phyloP scores from a whole-genome alignment of 176 grass and related monocot species.

The Aegilops longissima region DNA sequence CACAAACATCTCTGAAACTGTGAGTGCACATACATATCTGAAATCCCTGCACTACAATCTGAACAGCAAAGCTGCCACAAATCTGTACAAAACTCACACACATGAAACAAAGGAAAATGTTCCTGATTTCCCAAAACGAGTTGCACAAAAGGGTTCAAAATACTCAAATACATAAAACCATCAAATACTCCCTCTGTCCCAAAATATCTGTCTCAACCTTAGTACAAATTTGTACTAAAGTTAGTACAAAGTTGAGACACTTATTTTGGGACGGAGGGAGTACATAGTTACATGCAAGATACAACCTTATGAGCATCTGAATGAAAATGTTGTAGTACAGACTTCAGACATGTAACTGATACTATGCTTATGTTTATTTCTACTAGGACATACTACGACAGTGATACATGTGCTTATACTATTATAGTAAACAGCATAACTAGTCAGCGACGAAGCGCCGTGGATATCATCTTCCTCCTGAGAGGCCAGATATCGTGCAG shows the following conservation, averaged over 20 bases:
- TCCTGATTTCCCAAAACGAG: no score
- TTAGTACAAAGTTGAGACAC: no score
- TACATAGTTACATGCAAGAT: no score
- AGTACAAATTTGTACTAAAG: no score
- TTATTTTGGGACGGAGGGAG: no score
- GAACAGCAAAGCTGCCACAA: background rate
- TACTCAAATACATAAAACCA: background rate
- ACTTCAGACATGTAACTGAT: background rate
- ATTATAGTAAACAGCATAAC: background rate
- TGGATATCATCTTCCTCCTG: background rate
- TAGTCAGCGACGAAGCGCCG: background rate
- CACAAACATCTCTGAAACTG: background rate
- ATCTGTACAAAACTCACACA: background rate
- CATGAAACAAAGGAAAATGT: background rate
- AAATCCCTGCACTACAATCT: background rate
- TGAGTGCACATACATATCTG: background rate
- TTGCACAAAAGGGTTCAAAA: no score
- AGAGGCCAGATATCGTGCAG: background rate
- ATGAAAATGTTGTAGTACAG: background rate
- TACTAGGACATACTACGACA: background rate
- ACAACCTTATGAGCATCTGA: background rate
- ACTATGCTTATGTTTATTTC: background rate
- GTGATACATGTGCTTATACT: background rate
- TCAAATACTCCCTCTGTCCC: background rate
- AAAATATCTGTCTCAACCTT: no score